phyloP scores from a whole-genome alignment of 345 rosid species.

The Orychophragmus violaceus region DNA sequence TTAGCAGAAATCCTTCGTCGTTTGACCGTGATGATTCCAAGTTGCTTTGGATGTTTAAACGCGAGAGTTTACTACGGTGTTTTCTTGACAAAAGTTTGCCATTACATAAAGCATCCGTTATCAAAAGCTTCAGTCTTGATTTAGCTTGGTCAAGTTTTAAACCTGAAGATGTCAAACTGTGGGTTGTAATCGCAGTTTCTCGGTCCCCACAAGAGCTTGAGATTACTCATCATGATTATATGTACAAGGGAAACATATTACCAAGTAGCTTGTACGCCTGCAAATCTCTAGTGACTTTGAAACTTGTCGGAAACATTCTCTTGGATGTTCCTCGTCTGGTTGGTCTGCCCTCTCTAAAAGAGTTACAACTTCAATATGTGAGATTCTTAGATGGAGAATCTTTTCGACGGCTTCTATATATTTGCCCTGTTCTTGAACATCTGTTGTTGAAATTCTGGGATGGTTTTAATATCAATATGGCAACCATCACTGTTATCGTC shows the following conservation, averaged over 20 bases:
- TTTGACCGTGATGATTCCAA: too few species aligned
- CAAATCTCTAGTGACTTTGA: background rate
- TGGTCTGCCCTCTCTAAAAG: background rate
- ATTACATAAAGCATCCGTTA: background rate
- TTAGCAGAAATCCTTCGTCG: too few species aligned
- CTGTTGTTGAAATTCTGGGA: background rate
- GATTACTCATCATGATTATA: background rate
- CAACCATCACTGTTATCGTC: background rate
- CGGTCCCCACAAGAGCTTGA: background rate
- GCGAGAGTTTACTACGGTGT: too few species aligned
- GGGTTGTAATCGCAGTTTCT: background rate
- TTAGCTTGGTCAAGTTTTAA: rapidly evolving
- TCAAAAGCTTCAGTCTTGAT: background rate
- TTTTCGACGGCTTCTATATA: background rate
- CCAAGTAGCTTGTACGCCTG: background rate
- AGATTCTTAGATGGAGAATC: background rate
- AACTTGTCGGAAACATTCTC: background rate
- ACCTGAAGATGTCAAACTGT: background rate
- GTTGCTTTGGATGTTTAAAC: too few species aligned
- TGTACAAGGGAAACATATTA: background rate
- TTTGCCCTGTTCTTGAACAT: background rate
- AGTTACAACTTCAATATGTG: background rate
- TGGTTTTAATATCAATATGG: background rate
- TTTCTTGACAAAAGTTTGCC: background rate
- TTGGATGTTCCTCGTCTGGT: background rate